Evolutionary conservation across 1,284 basidiomycete species (phyloP), one percentile per base, ranked within the genome.

Genomic region (Cryptococcus sp.): DNA sequence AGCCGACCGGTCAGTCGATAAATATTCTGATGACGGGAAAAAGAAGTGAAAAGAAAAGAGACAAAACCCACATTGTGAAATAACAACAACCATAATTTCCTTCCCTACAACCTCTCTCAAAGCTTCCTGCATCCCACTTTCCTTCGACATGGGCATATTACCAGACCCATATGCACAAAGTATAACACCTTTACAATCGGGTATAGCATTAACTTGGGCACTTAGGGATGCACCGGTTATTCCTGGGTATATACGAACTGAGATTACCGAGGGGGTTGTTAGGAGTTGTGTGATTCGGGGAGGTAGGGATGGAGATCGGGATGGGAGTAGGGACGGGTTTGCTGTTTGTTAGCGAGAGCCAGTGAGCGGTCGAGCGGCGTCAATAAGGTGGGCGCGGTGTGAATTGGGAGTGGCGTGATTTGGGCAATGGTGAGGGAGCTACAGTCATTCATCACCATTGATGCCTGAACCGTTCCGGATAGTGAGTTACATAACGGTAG

Each of bases 31-130:
- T 39, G 21, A 3, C 48, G 18, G n/a, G n/a, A n/a, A n/a, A n/a
- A n/a, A n/a, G n/a, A n/a, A n/a, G n/a, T n/a, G n/a, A n/a, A n/a
- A n/a, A n/a, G n/a, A n/a, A 14, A 7, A 24, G 25, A 3, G 18
- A 32, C 11, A 11, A 2, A 2, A 66, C 63, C 55, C 43, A 70
- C 71, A 73, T 43, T 67, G 65, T 18, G 64, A 67, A 28, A 73
- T 69, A 25, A 73, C 71, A 3, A 72, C 71, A n/a, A 73, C 67
- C 21, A 73, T 51, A 4, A 73, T 66, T 58, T 73, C 70, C 44
- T 60, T 63, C 40, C 57, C 57, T 13, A 73, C 71, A 4, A 69
- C 59, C 39, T 54, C 55, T 52, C 66, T 59, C 28, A 73, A 52
- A 1, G 67, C 63, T 18, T 55, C 60, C 28, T 72, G 48, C 16